Evolutionary conservation across 257 asterid genomes (phyloP), one percentile per base, ranked within the genome.

Genomic region (Nicotiana attenuata): DNA sequence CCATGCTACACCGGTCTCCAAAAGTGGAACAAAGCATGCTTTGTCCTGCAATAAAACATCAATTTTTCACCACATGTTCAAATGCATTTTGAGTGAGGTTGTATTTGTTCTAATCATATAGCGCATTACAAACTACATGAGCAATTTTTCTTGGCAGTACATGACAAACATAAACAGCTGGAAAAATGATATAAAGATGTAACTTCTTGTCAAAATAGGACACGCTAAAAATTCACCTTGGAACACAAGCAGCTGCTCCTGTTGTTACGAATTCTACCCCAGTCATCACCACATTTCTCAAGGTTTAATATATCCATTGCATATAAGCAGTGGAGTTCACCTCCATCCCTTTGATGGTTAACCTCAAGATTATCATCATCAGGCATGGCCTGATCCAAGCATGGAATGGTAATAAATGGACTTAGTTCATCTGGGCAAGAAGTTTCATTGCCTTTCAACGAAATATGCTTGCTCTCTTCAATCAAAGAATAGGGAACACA

Each of bases 231-330:
- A 38, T 7, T 38, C 45, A 93, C 97, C 93, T 90, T 88, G 55
- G 90, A 88, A 88, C 99, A 95, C 66, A 85, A 83, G 88, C 97
- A 93, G 77, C 81, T 86, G 86, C 85, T 88, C 29, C 71, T 24
- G 82, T 88, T 87, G n/a, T 41, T 85, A 59, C 67, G 84, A 80
- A 76, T 59, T 64, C 65, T 77, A 45, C 64, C 82, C 85, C 83
- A 82, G 84, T 83, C 84, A 69, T 84, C 64, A 14, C 84, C 90
- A 85, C 98, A 95, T 85, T 86, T 95, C 76, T 61, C 86, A 57
- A 90, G 91, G 90, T 91, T 88, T 50, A 92, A 80, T 66, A 95
- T 87, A 88, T 92, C 94, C 84, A 87, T 88, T n/a, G 97, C 96
- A 87, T 87, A 87, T 87, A 95, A 83, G 87, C 99, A 95, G 50